A percentile compares a stretch with the other conserved stretches of the same genome.
phyloP scores from a whole-genome alignment of 2,329 filamentous ascomycete genomes.

The Penicillium sp. region DNA sequence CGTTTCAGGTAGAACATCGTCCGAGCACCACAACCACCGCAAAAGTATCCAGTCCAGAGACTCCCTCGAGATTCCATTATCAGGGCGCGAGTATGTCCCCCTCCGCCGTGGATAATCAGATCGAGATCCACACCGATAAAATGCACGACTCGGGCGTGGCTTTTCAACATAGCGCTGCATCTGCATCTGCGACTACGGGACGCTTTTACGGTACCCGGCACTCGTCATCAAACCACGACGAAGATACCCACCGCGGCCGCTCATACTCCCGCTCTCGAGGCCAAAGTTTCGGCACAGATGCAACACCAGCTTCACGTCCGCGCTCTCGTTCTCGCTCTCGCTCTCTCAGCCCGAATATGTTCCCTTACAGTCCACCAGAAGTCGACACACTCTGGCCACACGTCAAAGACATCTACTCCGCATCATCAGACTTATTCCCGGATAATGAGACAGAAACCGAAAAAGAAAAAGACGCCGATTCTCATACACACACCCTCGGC shows the following conservation, averaged over 20 bases:
- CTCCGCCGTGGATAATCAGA: slow-evolving; percentile 11
- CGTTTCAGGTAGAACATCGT: slow-evolving; percentile 5
- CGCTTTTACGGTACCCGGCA: slow-evolving; percentile 28
- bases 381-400: slow-evolving; percentile 16
- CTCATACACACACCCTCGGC: slow-evolving; percentile 7
- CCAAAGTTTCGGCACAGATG: slow-evolving; percentile 21
- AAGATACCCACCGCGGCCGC: slow-evolving; percentile 13
- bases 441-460: background rate
- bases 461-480: background rate
- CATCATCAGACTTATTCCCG: background rate
- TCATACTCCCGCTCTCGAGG: slow-evolving; percentile 11
- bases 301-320: slow-evolving; percentile 1
- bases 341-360: slow-evolving; percentile 22
- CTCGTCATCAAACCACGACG: slow-evolving; percentile 12
- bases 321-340: slow-evolving; percentile 16
- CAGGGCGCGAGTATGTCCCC: slow-evolving; percentile 15
- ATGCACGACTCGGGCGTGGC: slow-evolving; percentile 26
- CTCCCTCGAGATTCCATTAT: slow-evolving; percentile 7
- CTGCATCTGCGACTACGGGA: slow-evolving; percentile 3
- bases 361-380: slow-evolving; percentile 31
- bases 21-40: background rate
- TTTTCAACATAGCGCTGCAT: background rate
- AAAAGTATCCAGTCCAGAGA: slow-evolving; percentile 13
- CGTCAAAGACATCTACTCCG: slow-evolving; percentile 8
- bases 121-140: background rate